Conservation (phyloP, 768 basidiomycete species). For the Wakefieldia striispora region DNA sequence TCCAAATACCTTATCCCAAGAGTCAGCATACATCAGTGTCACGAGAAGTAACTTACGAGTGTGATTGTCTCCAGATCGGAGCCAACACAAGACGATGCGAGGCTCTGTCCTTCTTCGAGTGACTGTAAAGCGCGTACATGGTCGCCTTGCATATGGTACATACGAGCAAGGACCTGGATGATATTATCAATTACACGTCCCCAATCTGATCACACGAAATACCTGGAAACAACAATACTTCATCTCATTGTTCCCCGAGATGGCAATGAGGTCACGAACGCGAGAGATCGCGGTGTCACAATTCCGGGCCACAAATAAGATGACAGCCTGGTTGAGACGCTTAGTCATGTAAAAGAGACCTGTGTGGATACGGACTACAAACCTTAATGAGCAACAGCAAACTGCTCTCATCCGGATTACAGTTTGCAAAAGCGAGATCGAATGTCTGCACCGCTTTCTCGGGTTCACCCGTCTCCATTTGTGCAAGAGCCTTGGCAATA, state of each 20-base stretch:
- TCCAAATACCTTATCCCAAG: not conserved
- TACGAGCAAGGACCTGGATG: not conserved
- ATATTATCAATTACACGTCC: not conserved
- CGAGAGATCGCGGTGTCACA: constrained; percentile 1
- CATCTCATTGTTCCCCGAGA: not conserved
- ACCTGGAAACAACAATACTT: constrained; percentile 2
- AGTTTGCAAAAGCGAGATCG: constrained; percentile 3
- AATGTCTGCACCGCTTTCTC: not conserved
- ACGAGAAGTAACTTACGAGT: not conserved
- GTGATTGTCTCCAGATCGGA: constrained; percentile 1
- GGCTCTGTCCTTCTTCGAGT: not conserved
- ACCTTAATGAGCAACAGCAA: constrained; percentile 6
- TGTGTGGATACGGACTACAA: not conserved
- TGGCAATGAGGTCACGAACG: not conserved
- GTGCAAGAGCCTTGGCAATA: constrained; percentile 6
- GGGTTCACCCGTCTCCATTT: not conserved
- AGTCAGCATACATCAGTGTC: too few species aligned
- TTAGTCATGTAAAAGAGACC: too few species aligned
- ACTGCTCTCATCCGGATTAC: not conserved
- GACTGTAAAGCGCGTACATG: not conserved
- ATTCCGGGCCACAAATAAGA: not conserved
- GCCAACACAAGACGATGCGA: not conserved
- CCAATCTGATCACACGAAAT: not conserved
- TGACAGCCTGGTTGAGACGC: not conserved
- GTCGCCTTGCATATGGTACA: constrained; percentile 3